Evolutionary conservation across 257 asterid species (phyloP), one percentile per base, ranked within the genome.

Genomic region (Penstemon newberryi): DNA sequence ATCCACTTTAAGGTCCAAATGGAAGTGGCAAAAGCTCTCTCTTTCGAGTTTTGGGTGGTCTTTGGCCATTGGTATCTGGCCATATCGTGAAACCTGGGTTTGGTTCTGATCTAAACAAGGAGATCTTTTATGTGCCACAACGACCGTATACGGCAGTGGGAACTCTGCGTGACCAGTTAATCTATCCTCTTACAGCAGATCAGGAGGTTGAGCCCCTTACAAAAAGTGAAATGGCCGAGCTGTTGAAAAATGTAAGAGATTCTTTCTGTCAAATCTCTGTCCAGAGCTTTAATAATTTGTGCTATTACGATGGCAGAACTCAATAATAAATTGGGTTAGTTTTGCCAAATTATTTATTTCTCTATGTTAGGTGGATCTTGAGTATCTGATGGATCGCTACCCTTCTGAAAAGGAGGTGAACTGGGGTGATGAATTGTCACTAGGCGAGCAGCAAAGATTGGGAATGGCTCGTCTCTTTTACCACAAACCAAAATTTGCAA

Each of bases 381-480:
- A 86, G 86, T 91, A 94, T 85, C 90, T 94, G 56, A 76, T 94
- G 80, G 93, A 87, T 55, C 96, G 99, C 60, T 94, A 94, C 77
- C 97, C 96, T 43, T 80, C 90, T 52, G 96, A 94, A 55, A 91
- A 86, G 85, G 99, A 89, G 85, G 96, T 94, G 63, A 94, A 94
- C 70, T 94, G 99, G 99, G 99, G 96, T 41, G 97, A 94, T 73
- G 99, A 94, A 67, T 80, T 94, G 71, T 94, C 99, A 7, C 78
- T 94, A 66, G 99, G 99, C 12, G 99, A 94, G 83, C 99, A 94
- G 53, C 99, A 94, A 77, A 94, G 99, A 76, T 69, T 94, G 81
- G 99, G 99, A 79, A 94, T 94, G 99, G 99, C 99, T 79, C 92
- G 99, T 76, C 96, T 94, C 66, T 94, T 94, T 81, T 94, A 91